Conservation (phyloP, 768 basidiomycete genomes). For the Leccinellum rugosiceps region DNA sequence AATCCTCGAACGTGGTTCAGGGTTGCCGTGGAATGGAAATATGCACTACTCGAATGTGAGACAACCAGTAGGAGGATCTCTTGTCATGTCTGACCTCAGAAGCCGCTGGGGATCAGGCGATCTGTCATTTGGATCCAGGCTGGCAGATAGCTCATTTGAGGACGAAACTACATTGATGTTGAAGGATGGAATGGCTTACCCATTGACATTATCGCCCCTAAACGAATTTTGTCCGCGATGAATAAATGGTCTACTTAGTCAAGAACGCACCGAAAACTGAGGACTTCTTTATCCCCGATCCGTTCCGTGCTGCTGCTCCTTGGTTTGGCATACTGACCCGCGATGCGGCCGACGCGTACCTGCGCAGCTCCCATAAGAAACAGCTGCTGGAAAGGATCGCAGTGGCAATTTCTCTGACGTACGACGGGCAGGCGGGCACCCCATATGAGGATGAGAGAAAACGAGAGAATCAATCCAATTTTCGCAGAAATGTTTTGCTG, state of each 20-base stretch:
- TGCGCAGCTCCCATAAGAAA: constrained; percentile 26
- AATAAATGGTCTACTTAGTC: background rate
- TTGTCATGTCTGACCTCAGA: constrained; percentile 47
- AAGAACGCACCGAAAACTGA: constrained; percentile 76
- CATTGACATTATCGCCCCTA: constrained; percentile 97
- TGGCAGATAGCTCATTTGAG: constrained; percentile 1
- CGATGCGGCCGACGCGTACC: constrained; percentile 87
- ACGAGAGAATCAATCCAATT: constrained; percentile 88
- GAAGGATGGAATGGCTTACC: constrained; percentile 41
- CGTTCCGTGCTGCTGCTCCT: constrained; percentile 81
- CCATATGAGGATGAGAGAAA: constrained; percentile 94
- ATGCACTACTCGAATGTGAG: constrained; percentile 56
- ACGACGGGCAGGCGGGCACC: constrained; percentile 93
- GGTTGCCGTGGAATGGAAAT: constrained; percentile 94
- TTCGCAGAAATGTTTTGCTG: constrained; percentile 86
- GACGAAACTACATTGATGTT: background rate
- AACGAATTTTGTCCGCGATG: background rate
- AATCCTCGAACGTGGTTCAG: constrained; percentile 89
- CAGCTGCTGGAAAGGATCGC: background rate
- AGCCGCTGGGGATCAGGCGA: constrained; percentile 89
- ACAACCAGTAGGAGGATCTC: background rate
- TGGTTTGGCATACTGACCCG: constrained; percentile 96
- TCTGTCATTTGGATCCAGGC: constrained; percentile 72
- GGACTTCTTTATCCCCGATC: constrained; percentile 69
- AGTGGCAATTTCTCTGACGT: constrained; percentile 24